These are phyloP conservation scores for Fusarium pseudograminearum DNA, from an alignment of 2,329 filamentous ascomycete genomes.

Conservation along the genomic window DNA sequence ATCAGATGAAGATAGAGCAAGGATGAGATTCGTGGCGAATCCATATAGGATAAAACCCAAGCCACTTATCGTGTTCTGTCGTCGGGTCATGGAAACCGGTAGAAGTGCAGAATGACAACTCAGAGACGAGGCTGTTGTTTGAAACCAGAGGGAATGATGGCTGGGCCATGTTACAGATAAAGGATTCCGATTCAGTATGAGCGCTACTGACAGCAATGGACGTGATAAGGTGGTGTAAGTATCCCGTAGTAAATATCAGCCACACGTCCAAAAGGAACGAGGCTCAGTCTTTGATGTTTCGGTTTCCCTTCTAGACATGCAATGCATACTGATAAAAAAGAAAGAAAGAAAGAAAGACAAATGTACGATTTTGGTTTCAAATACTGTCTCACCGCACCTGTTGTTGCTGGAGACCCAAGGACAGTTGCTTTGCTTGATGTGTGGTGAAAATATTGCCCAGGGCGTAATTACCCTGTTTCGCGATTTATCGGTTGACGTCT, in stretches of 20 bases:
- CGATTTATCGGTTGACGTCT: constrained; percentile 6
- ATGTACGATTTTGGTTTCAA: constrained; percentile 13
- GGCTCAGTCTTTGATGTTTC: not conserved
- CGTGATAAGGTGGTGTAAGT: not conserved
- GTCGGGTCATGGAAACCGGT: constrained; percentile 17
- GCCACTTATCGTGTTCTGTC: not conserved
- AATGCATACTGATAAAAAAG: not conserved
- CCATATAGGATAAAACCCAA: not conserved
- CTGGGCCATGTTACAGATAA: constrained; percentile 14
- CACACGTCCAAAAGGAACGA: not conserved
- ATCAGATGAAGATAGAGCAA: not conserved
- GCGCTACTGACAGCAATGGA: not conserved
- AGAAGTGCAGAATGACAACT: constrained; percentile 4
- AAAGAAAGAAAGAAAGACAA: not conserved
- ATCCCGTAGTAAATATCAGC: not conserved
- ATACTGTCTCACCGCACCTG: constrained; percentile 4
- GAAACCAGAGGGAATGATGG: not conserved
- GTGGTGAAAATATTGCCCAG: constrained; percentile 8
- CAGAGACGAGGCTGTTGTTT: constrained; percentile 5
- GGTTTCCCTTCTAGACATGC: not conserved
- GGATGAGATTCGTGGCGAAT: not conserved
- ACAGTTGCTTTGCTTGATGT: constrained; percentile 9
- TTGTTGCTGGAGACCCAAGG: not conserved
- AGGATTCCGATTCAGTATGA: constrained; percentile 1
- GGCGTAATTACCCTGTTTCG: constrained; percentile 1